Evolutionary conservation across 108 stramenopile genomes (phyloP), one percentile per base, ranked within the genome.

Genomic region (Skeletonema potamos): DNA sequence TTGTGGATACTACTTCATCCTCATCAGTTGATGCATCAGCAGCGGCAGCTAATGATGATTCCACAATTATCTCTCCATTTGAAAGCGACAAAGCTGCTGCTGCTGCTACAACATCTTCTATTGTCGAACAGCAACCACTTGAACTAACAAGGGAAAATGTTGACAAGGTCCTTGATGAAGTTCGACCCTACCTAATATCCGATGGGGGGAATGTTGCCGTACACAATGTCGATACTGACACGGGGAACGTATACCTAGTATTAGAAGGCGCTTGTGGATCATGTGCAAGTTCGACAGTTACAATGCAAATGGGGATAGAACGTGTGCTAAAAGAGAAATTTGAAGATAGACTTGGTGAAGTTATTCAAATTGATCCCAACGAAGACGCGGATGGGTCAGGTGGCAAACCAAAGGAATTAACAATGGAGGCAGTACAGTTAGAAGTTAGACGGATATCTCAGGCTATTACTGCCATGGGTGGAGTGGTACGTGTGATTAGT

Each of bases 291-390:
- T 95, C 93, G 32, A 98, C 96, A 3, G 92, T 93, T 2, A 98
- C 98, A 20, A 98, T 98, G 98, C 91, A 97, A 87, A 96, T 98
- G 96, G 98, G 98, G 33, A 96, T 98, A 69, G 96, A 98, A 74
- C 90, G 97, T 37, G 95, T 97, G 20, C 73, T 97, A 43, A 84
- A 83, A 26, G 97, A 98, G 76, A 95, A 94, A 27, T 97, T 92
- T 77, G 74, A 82, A 41, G 55, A 73, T 18, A 70, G 85, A 58
- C 60, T 98, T 20, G 92, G 92, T 27, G 80, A 92, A 74, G 92
- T 97, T 12, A 34, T 85, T 11, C 92, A 92, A 68, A 88, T 93
- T 9, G 70, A 76, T 46, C 79, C 70, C 4, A 70, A 65, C 17
- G 81, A 82, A 13, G 76, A 74, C 34, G 84, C 63, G 18, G 83